These are phyloP conservation scores for Hypoxylon subgilvum DNA, from an alignment of 495 filamentous ascomycete species.

Conservation along the genomic window DNA sequence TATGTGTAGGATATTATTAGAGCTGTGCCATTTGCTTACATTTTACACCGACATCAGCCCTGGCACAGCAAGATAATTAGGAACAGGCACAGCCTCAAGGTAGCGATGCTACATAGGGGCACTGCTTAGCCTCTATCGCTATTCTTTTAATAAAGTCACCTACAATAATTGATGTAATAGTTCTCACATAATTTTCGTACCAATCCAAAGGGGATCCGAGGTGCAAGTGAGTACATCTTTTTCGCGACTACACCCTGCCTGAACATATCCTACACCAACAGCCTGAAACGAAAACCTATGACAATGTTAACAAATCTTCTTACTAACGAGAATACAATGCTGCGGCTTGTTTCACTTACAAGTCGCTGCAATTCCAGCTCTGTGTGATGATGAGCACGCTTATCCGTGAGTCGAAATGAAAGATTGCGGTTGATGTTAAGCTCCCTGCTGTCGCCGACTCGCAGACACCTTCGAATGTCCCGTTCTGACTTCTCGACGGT, in stretches of 20 bases:
- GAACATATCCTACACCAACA: constrained; percentile 43
- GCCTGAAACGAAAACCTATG: constrained; percentile 34
- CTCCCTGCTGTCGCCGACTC: constrained; percentile 1
- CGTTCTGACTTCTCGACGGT: constrained; percentile 23
- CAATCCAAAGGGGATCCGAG: constrained; percentile 46
- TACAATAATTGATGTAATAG: too few species aligned
- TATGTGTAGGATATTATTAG: too few species aligned
- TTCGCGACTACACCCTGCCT: constrained; percentile 43
- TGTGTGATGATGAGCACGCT: constrained; percentile 45
- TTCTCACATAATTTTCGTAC: constrained; percentile 40
- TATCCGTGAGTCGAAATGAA: constrained; percentile 42
- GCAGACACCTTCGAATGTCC: constrained; percentile 38
- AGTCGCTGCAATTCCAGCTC: constrained; percentile 41
- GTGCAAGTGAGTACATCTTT: constrained; percentile 44
- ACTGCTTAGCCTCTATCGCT: too few species aligned
- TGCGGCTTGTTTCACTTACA: constrained; percentile 33
- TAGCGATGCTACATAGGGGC: too few species aligned
- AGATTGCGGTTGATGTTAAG: constrained; percentile 31
- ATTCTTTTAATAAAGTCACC: too few species aligned
- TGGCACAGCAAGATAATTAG: too few species aligned
- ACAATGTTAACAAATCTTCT: constrained; percentile 5
- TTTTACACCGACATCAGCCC: too few species aligned
- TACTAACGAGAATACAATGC: background rate
- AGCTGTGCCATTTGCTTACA: too few species aligned
- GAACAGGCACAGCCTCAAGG: too few species aligned